These are phyloP conservation scores for Striga asiatica DNA, from an alignment of 257 asterid genomes.

Conservation along the genomic window DNA sequence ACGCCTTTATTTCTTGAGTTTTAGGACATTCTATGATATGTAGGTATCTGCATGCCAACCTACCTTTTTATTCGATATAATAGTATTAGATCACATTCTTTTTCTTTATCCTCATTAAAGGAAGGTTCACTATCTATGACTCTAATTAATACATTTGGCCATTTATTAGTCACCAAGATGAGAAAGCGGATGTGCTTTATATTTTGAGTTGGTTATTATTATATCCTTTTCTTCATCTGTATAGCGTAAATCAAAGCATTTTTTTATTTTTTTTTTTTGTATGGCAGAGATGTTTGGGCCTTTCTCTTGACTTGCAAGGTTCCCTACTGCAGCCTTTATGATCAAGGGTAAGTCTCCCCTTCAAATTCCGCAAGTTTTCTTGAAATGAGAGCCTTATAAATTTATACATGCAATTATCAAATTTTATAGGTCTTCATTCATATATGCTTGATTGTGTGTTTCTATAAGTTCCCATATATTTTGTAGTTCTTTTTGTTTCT, in stretches of 20 bases:
- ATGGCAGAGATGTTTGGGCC: slow-evolving; percentile 92
- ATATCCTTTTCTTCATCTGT: not conserved
- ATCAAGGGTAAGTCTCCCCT: slow-evolving; percentile 58
- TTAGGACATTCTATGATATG: no score
- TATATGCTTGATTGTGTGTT: not conserved
- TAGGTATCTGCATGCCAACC: no score
- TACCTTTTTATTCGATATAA: no score
- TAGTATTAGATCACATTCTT: not conserved
- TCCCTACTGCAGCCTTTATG: slow-evolving; percentile 86
- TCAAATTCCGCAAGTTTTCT: slow-evolving; percentile 9
- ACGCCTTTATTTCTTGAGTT: not conserved
- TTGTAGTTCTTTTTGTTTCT: slow-evolving; percentile 13
- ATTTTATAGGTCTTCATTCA: not conserved
- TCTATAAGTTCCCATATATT: not conserved
- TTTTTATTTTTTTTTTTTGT: slow-evolving; percentile 17
- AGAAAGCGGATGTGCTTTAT: not conserved
- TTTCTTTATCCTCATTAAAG: not conserved
- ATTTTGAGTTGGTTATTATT: not conserved
- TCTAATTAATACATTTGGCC: not conserved
- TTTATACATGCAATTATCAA: not conserved
- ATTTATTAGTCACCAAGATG: not conserved
- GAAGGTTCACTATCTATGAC: not conserved
- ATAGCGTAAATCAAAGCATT: not conserved
- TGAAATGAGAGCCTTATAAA: not conserved
- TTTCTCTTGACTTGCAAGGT: slow-evolving; percentile 90